These are phyloP conservation scores for Rhinocladiella similis DNA, from an alignment of 2,329 filamentous ascomycete species.

Conservation along the genomic window DNA sequence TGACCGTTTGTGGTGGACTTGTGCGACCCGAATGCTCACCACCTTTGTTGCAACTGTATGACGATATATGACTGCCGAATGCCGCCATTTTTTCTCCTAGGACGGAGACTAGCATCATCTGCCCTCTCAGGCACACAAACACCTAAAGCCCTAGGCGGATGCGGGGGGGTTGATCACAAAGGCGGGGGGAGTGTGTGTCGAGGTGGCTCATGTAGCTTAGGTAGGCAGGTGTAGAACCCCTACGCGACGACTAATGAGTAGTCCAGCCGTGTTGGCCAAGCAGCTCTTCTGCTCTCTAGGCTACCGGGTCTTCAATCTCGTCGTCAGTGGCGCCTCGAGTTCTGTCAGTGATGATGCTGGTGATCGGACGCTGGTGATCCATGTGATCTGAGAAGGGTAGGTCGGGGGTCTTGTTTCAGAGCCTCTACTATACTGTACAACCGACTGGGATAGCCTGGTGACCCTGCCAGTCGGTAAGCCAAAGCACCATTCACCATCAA, in stretches of 20 bases:
- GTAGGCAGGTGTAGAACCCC: not conserved
- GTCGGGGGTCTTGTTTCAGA: not conserved
- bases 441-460: too few species aligned
- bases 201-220: not conserved
- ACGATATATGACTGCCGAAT: constrained; percentile 12
- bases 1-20: constrained; percentile 9
- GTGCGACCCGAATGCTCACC: constrained; percentile 1
- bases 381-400: not conserved
- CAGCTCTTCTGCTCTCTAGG: not conserved
- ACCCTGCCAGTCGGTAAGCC: too few species aligned
- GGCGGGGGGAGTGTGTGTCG: too few species aligned
- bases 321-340: constrained; percentile 10
- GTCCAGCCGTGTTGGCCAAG: too few species aligned
- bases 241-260: too few species aligned
- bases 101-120: too few species aligned
- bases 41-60: not conserved
- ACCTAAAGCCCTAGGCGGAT: not conserved
- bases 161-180: too few species aligned
- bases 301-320: not conserved
- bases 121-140: too few species aligned
- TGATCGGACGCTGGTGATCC: not conserved
- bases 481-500: not conserved
- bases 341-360: not conserved
- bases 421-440: too few species aligned
- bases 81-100: not conserved